A percentile compares a stretch with the other conserved stretches of the same genome.
phyloP scores from a whole-genome alignment of 2,329 filamentous ascomycete species.

The Epichloe gansuensis region DNA sequence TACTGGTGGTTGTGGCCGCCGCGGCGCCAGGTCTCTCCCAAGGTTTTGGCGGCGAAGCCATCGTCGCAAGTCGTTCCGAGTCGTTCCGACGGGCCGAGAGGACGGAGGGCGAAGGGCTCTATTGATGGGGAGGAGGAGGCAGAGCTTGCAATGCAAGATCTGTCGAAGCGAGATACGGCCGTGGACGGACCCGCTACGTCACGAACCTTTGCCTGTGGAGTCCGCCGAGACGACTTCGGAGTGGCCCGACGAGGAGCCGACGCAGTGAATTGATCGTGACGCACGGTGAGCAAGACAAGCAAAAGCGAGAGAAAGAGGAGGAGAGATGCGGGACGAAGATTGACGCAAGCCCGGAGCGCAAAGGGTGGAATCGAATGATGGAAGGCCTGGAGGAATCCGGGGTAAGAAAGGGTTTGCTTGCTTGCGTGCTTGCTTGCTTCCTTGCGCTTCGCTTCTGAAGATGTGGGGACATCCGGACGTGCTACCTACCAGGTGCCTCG shows the following conservation, averaged over 20 bases:
- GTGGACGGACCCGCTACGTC: slow-evolving; percentile 3
- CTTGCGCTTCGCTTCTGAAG: neutral
- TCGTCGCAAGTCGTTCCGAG: slow-evolving; percentile 14
- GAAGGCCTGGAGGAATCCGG: neutral
- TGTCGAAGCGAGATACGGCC: neutral
- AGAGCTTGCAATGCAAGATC: neutral
- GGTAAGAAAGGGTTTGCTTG: neutral
- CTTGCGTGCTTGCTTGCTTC: too few species aligned
- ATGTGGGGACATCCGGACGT: neutral
- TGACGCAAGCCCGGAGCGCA: neutral
- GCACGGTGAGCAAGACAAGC: neutral
- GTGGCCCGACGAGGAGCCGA: neutral
- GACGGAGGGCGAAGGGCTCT: neutral
- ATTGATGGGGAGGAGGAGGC: too few species aligned
- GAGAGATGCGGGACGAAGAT: neutral
- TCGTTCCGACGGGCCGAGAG: too few species aligned
- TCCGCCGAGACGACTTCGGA: slow-evolving; percentile 1
- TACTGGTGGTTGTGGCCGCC: slow-evolving; percentile 32
- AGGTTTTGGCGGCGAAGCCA: slow-evolving; percentile 86
- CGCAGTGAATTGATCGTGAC: neutral
- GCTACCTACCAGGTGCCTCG: too few species aligned
- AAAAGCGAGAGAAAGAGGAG: neutral
- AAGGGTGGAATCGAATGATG: neutral
- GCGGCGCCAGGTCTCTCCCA: slow-evolving; percentile 76
- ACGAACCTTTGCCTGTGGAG: neutral